These are phyloP conservation scores for Schwanniomyces vanrijiae DNA, from an alignment of 805 yeast species.

Conservation along the genomic window DNA sequence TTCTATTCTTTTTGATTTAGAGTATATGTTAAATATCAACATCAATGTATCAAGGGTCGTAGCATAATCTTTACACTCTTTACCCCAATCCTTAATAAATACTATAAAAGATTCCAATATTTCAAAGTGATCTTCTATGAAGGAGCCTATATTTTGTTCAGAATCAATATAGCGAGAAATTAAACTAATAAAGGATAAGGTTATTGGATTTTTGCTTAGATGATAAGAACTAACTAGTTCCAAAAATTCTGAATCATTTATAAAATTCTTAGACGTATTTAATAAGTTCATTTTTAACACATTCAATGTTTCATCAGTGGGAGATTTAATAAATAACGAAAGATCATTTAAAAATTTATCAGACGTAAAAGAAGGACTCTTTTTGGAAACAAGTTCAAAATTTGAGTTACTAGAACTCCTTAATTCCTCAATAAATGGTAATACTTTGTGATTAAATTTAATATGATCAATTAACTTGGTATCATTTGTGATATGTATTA, in stretches of 20 bases:
- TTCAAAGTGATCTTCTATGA: constrained; percentile 2
- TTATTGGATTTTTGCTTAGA: constrained; percentile 3
- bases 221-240: background rate
- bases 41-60: constrained; percentile 4
- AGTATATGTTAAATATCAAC: constrained; percentile 12
- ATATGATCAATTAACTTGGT: constrained; percentile 4
- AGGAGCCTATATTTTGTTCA: background rate
- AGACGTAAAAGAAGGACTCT: background rate
- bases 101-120: constrained; percentile 5
- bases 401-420: background rate
- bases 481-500: constrained; percentile 10
- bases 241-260: background rate
- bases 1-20: constrained; percentile 29
- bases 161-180: background rate
- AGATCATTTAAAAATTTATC: background rate
- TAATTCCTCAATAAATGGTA: constrained; percentile 9
- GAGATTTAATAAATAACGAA: background rate
- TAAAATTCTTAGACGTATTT: background rate
- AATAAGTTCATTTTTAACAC: constrained; percentile 1
- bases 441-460: background rate
- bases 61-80: background rate
- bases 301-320: background rate
- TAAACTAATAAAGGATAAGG: constrained; percentile 5
- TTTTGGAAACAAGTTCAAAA: background rate
- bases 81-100: constrained; percentile 5